Base-by-base conservation (phyloP, 2,329 filamentous ascomycete genomes). In the Sclerotinia glacialis region DNA sequence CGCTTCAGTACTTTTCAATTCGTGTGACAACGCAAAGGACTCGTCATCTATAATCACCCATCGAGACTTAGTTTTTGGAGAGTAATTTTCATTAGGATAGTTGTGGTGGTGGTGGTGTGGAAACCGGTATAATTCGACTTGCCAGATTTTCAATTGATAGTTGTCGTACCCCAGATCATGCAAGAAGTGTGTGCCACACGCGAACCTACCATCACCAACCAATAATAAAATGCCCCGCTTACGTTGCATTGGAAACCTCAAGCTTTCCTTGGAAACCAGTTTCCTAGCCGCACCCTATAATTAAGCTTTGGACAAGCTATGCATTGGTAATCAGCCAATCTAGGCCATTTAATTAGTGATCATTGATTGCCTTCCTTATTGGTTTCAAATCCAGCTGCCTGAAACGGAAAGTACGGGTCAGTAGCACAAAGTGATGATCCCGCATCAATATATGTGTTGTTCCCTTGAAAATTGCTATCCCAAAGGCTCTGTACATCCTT, bases 401-500 rank as follows among this genome's bases (percentile, higher is more conserved):
- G 54, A 65, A 65, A 52, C 44, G 53, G 64, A 40, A 65, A 47
- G 54, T 59, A 37, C 28, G 28, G 18, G 37, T 65, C 31, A 31
- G 52, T 47, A 59, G 62, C 28, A 44, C 9, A 59, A 8, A 54
- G 8, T 34, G 47, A 40, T 42, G 50, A 31, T 14, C 34, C 54
- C 12, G 54, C 5, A 50, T 65, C 34, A 44, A 64, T 23, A 31
- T 26, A 60, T 26, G 31, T 44, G 37, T 46, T 53, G 26, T 8
- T 37, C 21, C 60, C 54, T 56, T 66, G 63, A 26, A 61, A 64
- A 26, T 55, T 49, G 28, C 37, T 66, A 46, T 66, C 65, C 65
- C 65, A 66, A 18, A 66, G 58, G 52, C 47, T 49, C 65, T 66
- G 34, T 42, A 44, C n/a, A 37, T 60, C 5, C 28, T 34, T 8